phyloP scores from a whole-genome alignment of 352 stramenopile genomes.

The Pythium vanterpoolii region DNA sequence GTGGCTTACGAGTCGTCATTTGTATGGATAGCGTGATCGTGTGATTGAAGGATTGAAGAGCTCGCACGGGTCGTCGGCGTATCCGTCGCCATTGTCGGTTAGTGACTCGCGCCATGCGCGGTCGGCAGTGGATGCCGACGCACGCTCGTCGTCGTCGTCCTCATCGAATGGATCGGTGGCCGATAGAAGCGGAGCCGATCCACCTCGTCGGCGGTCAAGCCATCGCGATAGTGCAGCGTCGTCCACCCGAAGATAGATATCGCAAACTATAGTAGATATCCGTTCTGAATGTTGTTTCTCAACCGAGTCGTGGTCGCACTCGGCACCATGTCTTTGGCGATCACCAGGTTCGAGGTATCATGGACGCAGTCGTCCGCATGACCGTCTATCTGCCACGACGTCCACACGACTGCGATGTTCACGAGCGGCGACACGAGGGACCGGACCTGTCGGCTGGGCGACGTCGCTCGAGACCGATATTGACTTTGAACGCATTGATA shows the following conservation, averaged over 20 bases:
- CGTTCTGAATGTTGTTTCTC: conserved; percentile 1
- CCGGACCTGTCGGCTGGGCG: too few species aligned
- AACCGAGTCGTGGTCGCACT: too few species aligned
- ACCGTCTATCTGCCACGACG: too few species aligned
- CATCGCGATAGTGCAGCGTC: neutral
- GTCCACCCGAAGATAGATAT: neutral
- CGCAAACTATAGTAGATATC: too few species aligned
- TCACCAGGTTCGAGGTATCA: too few species aligned
- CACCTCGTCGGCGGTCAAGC: neutral
- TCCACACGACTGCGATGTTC: too few species aligned
- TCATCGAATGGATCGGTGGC: neutral
- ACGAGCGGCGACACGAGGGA: too few species aligned
- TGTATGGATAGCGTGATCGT: conserved; percentile 24
- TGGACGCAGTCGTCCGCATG: too few species aligned
- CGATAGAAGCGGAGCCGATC: neutral
- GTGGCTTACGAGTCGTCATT: too few species aligned
- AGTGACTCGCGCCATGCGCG: neutral
- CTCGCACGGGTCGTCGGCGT: conserved; percentile 26
- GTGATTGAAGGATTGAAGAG: conserved; percentile 35
- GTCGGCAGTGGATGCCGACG: neutral
- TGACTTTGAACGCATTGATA: too few species aligned
- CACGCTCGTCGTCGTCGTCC: conserved; percentile 2
- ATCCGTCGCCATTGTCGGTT: conserved; percentile 11
- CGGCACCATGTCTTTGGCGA: too few species aligned
- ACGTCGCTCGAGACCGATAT: too few species aligned